Evolutionary conservation across 768 basidiomycete genomes (phyloP).

Genomic region (Russula griseocarnosa): DNA sequence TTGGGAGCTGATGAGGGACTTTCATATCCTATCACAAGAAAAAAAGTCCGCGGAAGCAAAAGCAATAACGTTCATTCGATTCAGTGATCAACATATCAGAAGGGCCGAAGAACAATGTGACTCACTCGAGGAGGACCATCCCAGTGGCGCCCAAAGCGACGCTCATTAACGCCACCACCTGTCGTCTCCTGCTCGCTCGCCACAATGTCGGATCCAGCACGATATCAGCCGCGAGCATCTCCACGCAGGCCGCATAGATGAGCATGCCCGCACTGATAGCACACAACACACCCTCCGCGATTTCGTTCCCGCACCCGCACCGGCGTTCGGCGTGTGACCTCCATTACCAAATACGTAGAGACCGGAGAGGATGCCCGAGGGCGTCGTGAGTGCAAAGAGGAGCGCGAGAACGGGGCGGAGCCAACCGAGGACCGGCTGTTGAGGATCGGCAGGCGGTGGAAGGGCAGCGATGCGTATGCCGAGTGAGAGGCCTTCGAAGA

Average conservation of each 20-base stretch:
- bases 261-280: slow-evolving; percentile 83
- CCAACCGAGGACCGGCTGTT: slow-evolving; percentile 27
- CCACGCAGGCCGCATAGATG: slow-evolving; percentile 77
- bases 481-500: slow-evolving; percentile 80
- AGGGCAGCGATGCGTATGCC: slow-evolving; percentile 75
- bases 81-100: background rate
- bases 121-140: slow-evolving; percentile 58
- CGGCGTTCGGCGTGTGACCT: no score
- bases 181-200: slow-evolving; percentile 39
- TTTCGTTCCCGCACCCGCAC: slow-evolving; percentile 40
- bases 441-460: slow-evolving; percentile 37
- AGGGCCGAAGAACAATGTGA: background rate
- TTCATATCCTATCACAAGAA: slow-evolving; percentile 3
- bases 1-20: background rate
- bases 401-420: slow-evolving; percentile 54
- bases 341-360: slow-evolving; percentile 44
- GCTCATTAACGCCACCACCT: slow-evolving; percentile 56
- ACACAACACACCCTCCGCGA: slow-evolving; percentile 70
- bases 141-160: slow-evolving; percentile 55
- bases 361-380: slow-evolving; percentile 61
- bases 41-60: slow-evolving; percentile 4
- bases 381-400: slow-evolving; percentile 72
- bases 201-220: slow-evolving; percentile 63
- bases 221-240: slow-evolving; percentile 85
- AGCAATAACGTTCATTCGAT: background rate